These are phyloP conservation scores for Pisolithus thermaeus DNA, from an alignment of 1,284 basidiomycete genomes.

Conservation along the genomic window DNA sequence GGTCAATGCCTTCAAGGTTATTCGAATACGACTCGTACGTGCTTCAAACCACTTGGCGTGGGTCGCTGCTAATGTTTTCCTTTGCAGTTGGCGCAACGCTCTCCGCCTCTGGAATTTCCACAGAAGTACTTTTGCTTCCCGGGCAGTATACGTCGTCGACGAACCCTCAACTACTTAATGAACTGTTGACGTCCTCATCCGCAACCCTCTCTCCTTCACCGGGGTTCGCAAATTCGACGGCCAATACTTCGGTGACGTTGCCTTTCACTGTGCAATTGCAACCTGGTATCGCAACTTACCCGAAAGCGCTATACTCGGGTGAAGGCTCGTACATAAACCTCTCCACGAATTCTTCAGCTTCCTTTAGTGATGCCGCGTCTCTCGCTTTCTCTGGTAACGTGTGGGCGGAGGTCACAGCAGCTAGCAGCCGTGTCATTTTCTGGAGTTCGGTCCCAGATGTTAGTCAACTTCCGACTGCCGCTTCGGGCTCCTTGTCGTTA, in stretches of 20 bases:
- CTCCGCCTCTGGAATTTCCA: slow-evolving; percentile 46
- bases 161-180: slow-evolving; percentile 63
- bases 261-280: slow-evolving; percentile 60
- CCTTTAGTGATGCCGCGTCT: slow-evolving; percentile 47
- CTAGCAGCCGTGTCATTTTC: slow-evolving; percentile 52
- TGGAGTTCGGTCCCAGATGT: slow-evolving; percentile 78
- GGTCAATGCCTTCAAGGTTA: slow-evolving; percentile 75
- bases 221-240: slow-evolving; percentile 51
- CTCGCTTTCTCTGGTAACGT: slow-evolving; percentile 58
- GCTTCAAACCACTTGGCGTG: background rate
- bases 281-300: slow-evolving; percentile 60
- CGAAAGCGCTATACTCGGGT: slow-evolving; percentile 56
- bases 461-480: slow-evolving; percentile 51
- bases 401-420: slow-evolving; percentile 58
- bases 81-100: slow-evolving; percentile 58
- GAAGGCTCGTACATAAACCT: slow-evolving; percentile 52
- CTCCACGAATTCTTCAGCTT: slow-evolving; percentile 48
- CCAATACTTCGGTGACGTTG: slow-evolving; percentile 40
- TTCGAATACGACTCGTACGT: slow-evolving; percentile 65
- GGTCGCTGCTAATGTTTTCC: slow-evolving; percentile 13
- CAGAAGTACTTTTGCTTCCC: slow-evolving; percentile 59
- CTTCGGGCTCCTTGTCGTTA: slow-evolving; percentile 45
- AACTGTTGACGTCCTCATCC: slow-evolving; percentile 57
- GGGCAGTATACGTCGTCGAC: slow-evolving; percentile 68
- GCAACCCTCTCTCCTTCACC: slow-evolving; percentile 50